These are phyloP conservation scores for Aspergillus sp. DNA, from an alignment of 2,329 filamentous ascomycete genomes.

Conservation along the genomic window DNA sequence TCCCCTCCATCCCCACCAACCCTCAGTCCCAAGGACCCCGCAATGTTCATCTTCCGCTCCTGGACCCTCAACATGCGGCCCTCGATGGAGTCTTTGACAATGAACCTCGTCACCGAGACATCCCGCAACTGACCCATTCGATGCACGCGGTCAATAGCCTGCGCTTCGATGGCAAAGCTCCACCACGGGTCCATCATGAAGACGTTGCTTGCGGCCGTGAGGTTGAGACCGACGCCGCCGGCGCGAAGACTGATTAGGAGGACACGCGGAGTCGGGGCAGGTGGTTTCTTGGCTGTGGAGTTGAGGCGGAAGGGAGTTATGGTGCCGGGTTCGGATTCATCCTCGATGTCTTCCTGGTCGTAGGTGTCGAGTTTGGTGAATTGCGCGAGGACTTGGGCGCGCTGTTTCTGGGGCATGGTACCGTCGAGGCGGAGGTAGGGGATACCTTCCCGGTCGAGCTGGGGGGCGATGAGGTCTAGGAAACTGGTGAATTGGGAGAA, in stretches of 20 bases:
- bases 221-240: conserved; percentile 88
- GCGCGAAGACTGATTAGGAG: conserved; percentile 82
- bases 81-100: conserved; percentile 88
- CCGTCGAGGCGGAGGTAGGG: conserved; percentile 86
- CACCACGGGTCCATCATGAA: conserved; percentile 99
- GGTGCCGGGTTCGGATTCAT: conserved; percentile 27
- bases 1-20: conserved; percentile 85
- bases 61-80: conserved; percentile 92
- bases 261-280: conserved; percentile 46
- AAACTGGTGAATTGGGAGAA: conserved; percentile 99
- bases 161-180: conserved; percentile 94
- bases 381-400: conserved; percentile 72
- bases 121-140: conserved; percentile 90
- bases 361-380: conserved; percentile 58
- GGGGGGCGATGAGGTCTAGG: conserved; percentile 83
- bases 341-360: conserved; percentile 36
- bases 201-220: conserved; percentile 84
- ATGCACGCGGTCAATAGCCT: conserved; percentile 96
- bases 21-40: conserved; percentile 94
- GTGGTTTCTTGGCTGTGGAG: conserved; percentile 6
- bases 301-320: conserved; percentile 9
- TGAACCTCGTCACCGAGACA: conserved; percentile 83
- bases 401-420: conserved; percentile 79
- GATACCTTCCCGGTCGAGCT: conserved; percentile 70
- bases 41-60: conserved; percentile 83